Base-by-base conservation (phyloP, 2,329 filamentous ascomycete genomes). In the Penicillium sp. region DNA sequence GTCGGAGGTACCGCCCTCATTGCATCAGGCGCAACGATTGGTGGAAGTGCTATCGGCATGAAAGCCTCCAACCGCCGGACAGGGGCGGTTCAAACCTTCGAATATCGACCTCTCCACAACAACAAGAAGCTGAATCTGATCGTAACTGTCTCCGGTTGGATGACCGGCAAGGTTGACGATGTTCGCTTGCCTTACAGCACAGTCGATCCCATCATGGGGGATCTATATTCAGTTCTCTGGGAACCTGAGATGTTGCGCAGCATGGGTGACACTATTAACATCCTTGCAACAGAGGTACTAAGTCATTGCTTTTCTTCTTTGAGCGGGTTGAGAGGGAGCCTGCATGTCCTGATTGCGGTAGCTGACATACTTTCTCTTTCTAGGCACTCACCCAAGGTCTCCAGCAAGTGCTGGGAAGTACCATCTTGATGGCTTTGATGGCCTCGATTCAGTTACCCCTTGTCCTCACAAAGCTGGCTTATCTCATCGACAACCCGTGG, bases 231-330 rank as follows among this genome's bases (percentile, higher is more conserved):
- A 0, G 85, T 98, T 9, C 76, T 94, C 49, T 98, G 93, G 90
- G 93, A 98, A 68, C 94, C 93, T 3, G 93, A 98, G 65, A 95
- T 98, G 90, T 79, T 98, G 64, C 85, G 83, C 59, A 95, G 89
- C 69, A 98, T 96, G 85, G 93, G 93, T 80, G 88, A 93, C 66
- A 98, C 93, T 39, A 97, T 98, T 62, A 96, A 96, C 62, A 97
- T 98, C 70, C 76, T 98, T 55, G 93, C 93, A 49, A 98, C 93
- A 32, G 93, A 98, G 82, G 88, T 91, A 71, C 71, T 27, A 5
- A 26, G 24, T 18, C 9, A 42, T 8, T 32, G 7, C 29, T 32
- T 32, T 32, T 32, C 4, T 11, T 11, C 29, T 5, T 11, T 32
- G 29, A 7, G 3, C 11, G 7, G 7, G 4, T 3, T 5, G 29